These are phyloP conservation scores for Linum tenue DNA, from an alignment of 345 rosid species.

Conservation along the genomic window DNA sequence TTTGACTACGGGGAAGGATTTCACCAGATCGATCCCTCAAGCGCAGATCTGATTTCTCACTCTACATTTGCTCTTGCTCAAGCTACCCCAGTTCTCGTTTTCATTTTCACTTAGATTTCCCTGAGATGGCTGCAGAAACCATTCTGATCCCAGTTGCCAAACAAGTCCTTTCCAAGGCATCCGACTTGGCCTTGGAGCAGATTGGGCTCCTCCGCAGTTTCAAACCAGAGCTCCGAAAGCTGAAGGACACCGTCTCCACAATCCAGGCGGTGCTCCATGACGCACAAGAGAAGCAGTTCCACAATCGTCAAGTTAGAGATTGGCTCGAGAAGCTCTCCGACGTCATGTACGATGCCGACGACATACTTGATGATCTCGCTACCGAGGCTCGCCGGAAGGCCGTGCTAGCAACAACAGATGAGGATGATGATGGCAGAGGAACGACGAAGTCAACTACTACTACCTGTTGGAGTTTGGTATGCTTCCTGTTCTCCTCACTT, in stretches of 20 bases:
- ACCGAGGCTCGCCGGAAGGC: conserved; percentile 10
- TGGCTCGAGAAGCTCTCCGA: conserved; percentile 21
- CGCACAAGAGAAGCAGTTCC: conserved; percentile 15
- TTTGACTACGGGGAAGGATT: too few relatives aligned
- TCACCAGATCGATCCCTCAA: too few relatives aligned
- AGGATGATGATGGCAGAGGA: not conserved
- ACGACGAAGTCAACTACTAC: not conserved
- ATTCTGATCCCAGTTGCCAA: not conserved
- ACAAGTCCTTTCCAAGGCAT: not conserved
- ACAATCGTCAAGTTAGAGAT: not conserved
- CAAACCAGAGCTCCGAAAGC: not conserved
- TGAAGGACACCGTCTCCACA: not conserved
- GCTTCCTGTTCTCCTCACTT: not conserved
- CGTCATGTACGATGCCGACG: conserved; percentile 15
- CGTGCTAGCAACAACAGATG: not conserved
- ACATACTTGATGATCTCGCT: conserved; percentile 18
- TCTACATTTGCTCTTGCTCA: too few relatives aligned
- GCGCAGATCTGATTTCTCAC: too few relatives aligned
- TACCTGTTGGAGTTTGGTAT: not conserved
- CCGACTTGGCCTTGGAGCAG: not conserved
- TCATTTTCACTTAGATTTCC: not conserved
- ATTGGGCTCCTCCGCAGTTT: not conserved
- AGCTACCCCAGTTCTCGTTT: too few relatives aligned
- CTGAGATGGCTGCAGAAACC: not conserved
- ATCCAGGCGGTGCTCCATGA: conserved; percentile 19